A percentile compares a stretch with the other conserved stretches of the same genome.
phyloP scores from a whole-genome alignment of 2,329 filamentous ascomycete genomes.

The Podosphaera xanthii region DNA sequence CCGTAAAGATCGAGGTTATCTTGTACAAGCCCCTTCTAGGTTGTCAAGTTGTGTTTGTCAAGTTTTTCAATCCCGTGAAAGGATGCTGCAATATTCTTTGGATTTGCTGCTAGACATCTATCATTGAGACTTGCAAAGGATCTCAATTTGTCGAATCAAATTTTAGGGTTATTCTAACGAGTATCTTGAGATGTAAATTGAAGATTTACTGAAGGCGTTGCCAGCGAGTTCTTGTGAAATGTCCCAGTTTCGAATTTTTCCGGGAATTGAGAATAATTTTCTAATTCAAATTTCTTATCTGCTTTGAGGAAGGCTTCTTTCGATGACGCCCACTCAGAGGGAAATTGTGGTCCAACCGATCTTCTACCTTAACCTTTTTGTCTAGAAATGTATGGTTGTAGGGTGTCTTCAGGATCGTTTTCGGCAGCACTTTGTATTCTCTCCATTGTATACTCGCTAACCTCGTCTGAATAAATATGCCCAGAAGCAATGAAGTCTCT shows the following conservation, averaged over 20 bases:
- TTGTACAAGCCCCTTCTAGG: background rate
- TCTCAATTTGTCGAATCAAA: background rate
- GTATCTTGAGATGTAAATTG: background rate
- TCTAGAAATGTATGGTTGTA: background rate
- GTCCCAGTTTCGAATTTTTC: background rate
- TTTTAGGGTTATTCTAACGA: background rate
- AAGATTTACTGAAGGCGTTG: background rate
- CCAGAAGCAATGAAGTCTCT: background rate
- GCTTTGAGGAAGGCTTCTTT: background rate
- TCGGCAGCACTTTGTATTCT: no score
- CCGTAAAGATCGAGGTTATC: background rate
- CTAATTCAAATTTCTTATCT: background rate
- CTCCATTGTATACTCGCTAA: no score
- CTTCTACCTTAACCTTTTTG: background rate
- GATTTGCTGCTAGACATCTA: background rate
- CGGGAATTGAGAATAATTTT: background rate
- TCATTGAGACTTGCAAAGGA: background rate
- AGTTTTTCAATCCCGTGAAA: background rate
- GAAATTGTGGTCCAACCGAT: background rate
- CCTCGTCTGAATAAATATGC: no score
- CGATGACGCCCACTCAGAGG: background rate
- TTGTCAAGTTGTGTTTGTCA: background rate
- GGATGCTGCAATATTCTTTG: background rate
- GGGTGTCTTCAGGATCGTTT: no score
- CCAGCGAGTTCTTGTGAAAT: no score